Evolutionary conservation across 352 stramenopile genomes (phyloP).

Genomic region (Globisporangium cystogenes): DNA sequence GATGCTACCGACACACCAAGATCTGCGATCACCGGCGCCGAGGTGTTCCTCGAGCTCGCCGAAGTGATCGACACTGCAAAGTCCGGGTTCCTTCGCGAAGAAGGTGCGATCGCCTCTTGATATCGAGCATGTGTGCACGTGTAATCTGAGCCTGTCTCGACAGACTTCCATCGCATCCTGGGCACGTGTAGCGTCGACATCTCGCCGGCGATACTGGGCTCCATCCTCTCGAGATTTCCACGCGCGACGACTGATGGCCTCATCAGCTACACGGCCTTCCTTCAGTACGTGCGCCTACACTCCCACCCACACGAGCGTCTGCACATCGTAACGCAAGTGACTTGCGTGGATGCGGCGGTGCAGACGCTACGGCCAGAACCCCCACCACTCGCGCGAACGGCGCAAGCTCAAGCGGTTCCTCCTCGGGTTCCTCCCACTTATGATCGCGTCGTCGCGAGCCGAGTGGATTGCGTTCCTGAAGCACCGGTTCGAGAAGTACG

Average conservation of each 20-base stretch:
- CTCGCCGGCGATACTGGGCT: constrained; percentile 19
- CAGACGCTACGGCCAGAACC: constrained; percentile 47
- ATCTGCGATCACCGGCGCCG: constrained; percentile 38
- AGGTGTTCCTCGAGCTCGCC: constrained; percentile 43
- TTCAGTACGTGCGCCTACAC: constrained; percentile 26
- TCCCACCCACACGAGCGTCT: not conserved
- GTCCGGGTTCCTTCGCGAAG: constrained; percentile 29
- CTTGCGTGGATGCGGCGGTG: not conserved
- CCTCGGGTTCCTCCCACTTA: constrained; percentile 11
- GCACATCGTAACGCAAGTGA: not conserved
- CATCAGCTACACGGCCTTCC: constrained; percentile 40
- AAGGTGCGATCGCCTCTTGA: constrained; percentile 17
- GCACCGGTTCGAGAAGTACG: constrained; percentile 34
- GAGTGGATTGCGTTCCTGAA: constrained; percentile 17
- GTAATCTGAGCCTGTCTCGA: not conserved
- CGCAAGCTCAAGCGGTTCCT: constrained; percentile 35
- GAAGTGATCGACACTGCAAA: constrained; percentile 30
- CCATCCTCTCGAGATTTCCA: constrained; percentile 48
- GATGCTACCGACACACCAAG: constrained; percentile 23
- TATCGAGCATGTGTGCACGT: too few species aligned
- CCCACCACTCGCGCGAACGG: constrained; percentile 27
- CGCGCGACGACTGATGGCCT: constrained; percentile 16
- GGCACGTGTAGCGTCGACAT: constrained; percentile 24
- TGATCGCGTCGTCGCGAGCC: not conserved
- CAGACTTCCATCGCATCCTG: constrained; percentile 40